Percentiles rank a stretch among this genome's conserved stretches.
Conservation (phyloP, 306 rosid genomes). For the Hylodesmum podocarpum region DNA sequence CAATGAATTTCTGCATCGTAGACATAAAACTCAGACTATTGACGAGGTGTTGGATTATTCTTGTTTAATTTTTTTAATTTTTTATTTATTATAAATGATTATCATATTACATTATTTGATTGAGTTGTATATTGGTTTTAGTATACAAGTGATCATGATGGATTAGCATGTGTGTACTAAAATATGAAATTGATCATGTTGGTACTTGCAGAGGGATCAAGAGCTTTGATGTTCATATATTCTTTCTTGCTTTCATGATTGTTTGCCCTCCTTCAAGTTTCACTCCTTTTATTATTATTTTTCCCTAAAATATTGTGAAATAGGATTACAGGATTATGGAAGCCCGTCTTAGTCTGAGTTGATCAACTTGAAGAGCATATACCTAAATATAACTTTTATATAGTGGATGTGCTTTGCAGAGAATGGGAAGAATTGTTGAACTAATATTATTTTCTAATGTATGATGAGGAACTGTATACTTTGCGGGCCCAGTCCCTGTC, state of each 20-base stretch:
- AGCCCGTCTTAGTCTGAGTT: conserved; percentile 4
- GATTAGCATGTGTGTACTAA: neutral
- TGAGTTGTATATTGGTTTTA: neutral
- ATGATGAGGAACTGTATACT: conserved; percentile 7
- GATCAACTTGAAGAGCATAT: neutral
- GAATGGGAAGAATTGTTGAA: neutral
- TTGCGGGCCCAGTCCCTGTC: no score
- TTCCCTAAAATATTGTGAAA: neutral
- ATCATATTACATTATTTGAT: conserved; percentile 28
- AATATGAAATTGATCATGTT: conserved; percentile 16
- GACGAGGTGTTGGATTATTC: conserved; percentile 67
- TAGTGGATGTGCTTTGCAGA: conserved; percentile 13
- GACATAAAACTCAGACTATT: conserved; percentile 76
- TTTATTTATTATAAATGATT: conserved; percentile 18
- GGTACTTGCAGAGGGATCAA: conserved; percentile 6
- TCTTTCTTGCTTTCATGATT: conserved; percentile 18
- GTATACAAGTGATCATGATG: conserved; percentile 20
- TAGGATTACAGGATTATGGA: neutral
- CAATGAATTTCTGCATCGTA: conserved; percentile 92
- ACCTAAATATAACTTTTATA: conserved; percentile 9
- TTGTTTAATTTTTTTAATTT: no score
- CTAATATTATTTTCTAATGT: neutral
- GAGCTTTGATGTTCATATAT: conserved; percentile 4
- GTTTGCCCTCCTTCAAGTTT: neutral
- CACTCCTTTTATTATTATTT: neutral